Evolutionary conservation across 129 eudicot genomes (phyloP), one percentile per base, ranked within the genome.

Genomic region (Chrysanthemum seticuspe): DNA sequence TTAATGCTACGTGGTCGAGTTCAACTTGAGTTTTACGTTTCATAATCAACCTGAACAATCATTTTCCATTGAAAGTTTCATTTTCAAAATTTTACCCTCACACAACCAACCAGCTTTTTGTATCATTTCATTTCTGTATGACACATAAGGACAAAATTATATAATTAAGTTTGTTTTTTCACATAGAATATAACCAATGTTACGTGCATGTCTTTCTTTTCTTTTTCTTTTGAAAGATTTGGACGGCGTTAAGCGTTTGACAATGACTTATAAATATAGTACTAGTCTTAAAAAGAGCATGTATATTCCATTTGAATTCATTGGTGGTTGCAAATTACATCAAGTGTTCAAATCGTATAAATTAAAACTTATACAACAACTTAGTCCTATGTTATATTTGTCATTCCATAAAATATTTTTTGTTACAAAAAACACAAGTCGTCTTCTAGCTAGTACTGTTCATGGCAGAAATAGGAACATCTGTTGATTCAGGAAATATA

Each of bases 401-500:
- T 21, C 18, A 18, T 58, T 58, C 7, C 44, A 31, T n/a, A 12
- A 70, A 47, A 6, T 10, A n/a, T 31, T 13, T 6, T 14, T 21
- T 59, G 15, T 72, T 7, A 40, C n/a, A 16, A 21, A 21, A n/a
- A 61, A 16, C 45, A 29, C 16, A 5, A 71, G 15, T 34, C 59
- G 50, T 47, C 13, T 15, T 7, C 48, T 21, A 36, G 67, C 67
- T 66, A 59, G 65, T 23, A 23, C 25, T 3, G 79, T 76, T 48
- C 67, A 85, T 86, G 90, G 76, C 77, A 31, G 80, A 58, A 12
- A 65, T 74, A 64, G 75, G 61, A 54, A 45, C 62, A 65, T 48
- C 36, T 65, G 71, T 34, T 10, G 73, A 68, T 45, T 70, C 83
- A 67, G 74, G 80, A 60, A 78, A 64, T 9, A 44, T 71, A 18